Evolutionary conservation across 768 basidiomycete genomes (phyloP), one percentile per base, ranked within the genome.

Genomic region (Trametes cubensis): DNA sequence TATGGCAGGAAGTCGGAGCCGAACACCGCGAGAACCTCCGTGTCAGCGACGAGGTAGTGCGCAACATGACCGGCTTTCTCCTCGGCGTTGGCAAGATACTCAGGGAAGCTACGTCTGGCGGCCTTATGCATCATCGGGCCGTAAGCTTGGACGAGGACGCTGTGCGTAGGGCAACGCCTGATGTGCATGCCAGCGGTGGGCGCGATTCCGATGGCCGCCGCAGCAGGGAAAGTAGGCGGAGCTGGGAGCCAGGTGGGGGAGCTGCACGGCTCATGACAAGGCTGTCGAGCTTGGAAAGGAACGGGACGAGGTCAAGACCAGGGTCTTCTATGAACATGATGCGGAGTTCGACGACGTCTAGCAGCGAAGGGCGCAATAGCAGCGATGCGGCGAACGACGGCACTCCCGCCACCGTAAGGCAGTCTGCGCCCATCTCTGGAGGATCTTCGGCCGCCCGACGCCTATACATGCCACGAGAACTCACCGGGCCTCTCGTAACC

Each of bases 31-130:
- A 94, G 55, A 81, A 84, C 54, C 65, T 90, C 65, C 79, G 87
- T 67, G 81, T 85, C 57, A 88, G 88, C 62, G 92, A 94, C 70
- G 92, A 94, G 71, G 77, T 92, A 48, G 87, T 93, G 4, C 77
- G 92, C 57, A 85, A 84, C 7, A 77, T 90, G 71, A 94, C 92
- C 8, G 86, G 85, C 44, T 84, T 94, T 61, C 73, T 94, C 65
- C 75, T 93, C n/a, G 87, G 88, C 34, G 79, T 89, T 6, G 90
- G 92, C 34, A 84, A 83, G 71, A 79, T 88, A 13, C 71, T 92
- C 61, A 80, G 85, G 61, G 91, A 92, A 55, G 72, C 80, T 23
- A 74, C 74, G 28, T 59, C 74, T 53, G 45, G 74, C 46, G 69
- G 72, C 58, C 69, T 72, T 13, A 76, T 74, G 21, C 84, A 85